Evolutionary conservation across 1,284 basidiomycete genomes (phyloP).

Genomic region (Cryptococcus neoformans): DNA sequence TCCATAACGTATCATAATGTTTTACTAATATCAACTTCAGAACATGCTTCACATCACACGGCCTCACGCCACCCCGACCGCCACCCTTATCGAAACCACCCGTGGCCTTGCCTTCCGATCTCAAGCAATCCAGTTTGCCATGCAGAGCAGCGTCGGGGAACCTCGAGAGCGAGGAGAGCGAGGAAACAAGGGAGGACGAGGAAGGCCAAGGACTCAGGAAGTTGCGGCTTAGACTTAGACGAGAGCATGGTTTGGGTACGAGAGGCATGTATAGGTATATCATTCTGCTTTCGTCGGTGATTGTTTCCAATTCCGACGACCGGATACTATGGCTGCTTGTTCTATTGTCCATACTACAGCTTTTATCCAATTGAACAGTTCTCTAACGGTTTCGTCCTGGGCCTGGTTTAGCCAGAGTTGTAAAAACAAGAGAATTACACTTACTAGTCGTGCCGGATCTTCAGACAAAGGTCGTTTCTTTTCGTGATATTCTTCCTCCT

Average conservation of each 20-base stretch:
- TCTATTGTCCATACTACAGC: slow-evolving; percentile 50
- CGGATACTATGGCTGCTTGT: slow-evolving; percentile 46
- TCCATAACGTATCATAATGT: neutral
- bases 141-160: slow-evolving; percentile 48
- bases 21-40: slow-evolving; percentile 49
- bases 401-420: neutral
- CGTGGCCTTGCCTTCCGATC: slow-evolving; percentile 87
- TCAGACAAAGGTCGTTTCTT: slow-evolving; percentile 26
- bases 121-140: slow-evolving; percentile 82
- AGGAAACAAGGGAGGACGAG: slow-evolving; percentile 29
- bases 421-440: slow-evolving; percentile 4
- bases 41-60: slow-evolving; percentile 96
- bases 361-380: slow-evolving; percentile 51
- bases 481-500: slow-evolving; percentile 9
- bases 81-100: slow-evolving; percentile 94
- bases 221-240: slow-evolving; percentile 10
- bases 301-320: slow-evolving; percentile 21
- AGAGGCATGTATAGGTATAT: slow-evolving; percentile 8
- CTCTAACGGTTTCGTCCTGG: slow-evolving; percentile 45
- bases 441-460: slow-evolving; percentile 42
- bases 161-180: slow-evolving; percentile 30
- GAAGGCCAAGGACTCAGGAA: slow-evolving; percentile 13
- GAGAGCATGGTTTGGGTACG: neutral
- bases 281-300: slow-evolving; percentile 6
- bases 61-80: slow-evolving; percentile 84